phyloP scores from a whole-genome alignment of 306 rosid genomes.

The Vigna trinervia region DNA sequence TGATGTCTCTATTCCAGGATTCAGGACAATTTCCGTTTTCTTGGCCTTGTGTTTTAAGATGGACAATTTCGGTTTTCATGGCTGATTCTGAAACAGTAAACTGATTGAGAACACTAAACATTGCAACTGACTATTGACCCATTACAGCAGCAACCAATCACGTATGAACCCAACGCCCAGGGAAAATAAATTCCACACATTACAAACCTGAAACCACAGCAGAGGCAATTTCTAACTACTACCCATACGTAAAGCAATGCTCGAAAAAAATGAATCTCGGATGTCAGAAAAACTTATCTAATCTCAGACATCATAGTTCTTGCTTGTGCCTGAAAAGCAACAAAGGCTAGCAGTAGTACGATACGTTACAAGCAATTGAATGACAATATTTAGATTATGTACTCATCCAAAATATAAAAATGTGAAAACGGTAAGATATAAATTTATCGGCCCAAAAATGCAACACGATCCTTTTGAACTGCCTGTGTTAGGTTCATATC shows the following conservation, averaged over 20 bases:
- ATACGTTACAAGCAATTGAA: slow-evolving; percentile 23
- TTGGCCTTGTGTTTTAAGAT: too few species aligned
- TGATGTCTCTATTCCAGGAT: too few species aligned
- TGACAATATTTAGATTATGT: slow-evolving; percentile 16
- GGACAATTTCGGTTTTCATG: too few species aligned
- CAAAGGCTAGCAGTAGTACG: slow-evolving; percentile 6
- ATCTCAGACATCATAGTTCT: background rate
- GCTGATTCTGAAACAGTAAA: too few species aligned
- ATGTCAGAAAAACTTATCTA: background rate
- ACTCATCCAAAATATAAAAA: slow-evolving; percentile 16
- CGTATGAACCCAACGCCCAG: background rate
- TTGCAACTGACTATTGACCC: background rate
- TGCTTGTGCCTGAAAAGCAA: slow-evolving; percentile 12
- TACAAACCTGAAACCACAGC: background rate
- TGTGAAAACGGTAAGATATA: background rate
- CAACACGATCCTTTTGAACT: slow-evolving; percentile 86
- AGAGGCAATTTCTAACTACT: background rate
- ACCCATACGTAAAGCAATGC: background rate
- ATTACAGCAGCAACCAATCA: background rate
- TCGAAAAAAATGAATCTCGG: background rate
- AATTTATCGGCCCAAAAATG: slow-evolving; percentile 71
- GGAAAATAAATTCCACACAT: background rate
- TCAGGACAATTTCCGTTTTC: too few species aligned
- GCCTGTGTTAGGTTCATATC: slow-evolving; percentile 79
- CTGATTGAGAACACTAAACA: background rate